These are phyloP conservation scores for Ceratocystis cacaofunesta DNA, from an alignment of 2,329 filamentous ascomycete genomes.

Conservation along the genomic window DNA sequence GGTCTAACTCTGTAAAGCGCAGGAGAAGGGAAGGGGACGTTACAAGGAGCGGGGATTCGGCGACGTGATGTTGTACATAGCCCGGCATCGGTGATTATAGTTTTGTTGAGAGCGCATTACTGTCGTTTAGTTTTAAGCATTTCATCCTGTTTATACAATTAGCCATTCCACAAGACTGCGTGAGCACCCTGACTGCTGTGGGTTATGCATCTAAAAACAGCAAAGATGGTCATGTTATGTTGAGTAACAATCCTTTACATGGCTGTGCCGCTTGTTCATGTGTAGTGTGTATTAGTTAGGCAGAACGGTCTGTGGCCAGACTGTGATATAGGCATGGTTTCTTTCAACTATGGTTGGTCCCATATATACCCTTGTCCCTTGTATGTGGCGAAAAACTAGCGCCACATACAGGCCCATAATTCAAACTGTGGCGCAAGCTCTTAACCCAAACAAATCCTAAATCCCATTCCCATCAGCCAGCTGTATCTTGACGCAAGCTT, in stretches of 20 bases:
- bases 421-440: constrained; percentile 3
- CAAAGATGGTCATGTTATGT: too few species aligned
- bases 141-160: background rate
- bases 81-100: background rate
- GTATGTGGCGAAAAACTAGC: background rate
- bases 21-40: too few species aligned
- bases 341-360: background rate
- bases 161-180: background rate
- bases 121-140: background rate
- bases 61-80: background rate
- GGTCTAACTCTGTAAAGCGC: constrained; percentile 20
- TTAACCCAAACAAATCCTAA: too few species aligned
- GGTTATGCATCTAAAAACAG: too few species aligned
- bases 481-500: constrained; percentile 10
- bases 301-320: too few species aligned
- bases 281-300: too few species aligned
- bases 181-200: too few species aligned
- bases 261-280: too few species aligned
- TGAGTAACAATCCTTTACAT: too few species aligned
- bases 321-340: too few species aligned
- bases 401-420: background rate
- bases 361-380: too few species aligned
- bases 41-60: too few species aligned
- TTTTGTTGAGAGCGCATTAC: background rate
- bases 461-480: background rate